Evolutionary conservation across 768 basidiomycete genomes (phyloP), one percentile per base, ranked within the genome.

Genomic region (Cyathus striatus): DNA sequence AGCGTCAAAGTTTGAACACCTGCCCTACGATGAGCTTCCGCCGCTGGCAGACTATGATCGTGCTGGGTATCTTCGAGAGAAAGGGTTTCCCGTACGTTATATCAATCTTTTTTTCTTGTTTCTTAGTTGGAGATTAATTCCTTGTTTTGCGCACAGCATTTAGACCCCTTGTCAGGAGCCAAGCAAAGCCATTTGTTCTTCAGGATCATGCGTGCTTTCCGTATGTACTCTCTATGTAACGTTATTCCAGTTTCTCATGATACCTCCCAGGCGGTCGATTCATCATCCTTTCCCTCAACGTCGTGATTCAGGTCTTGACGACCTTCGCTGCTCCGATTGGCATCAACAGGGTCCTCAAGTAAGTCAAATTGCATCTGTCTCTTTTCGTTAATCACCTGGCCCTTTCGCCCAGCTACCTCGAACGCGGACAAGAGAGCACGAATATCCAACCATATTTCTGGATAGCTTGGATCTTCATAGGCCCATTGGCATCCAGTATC

Each of bases 351-450:
- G 54, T 72, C 22, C n/a, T n/a, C n/a, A n/a, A n/a, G n/a, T n/a
- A n/a, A n/a, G n/a, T n/a, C n/a, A n/a, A n/a, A n/a, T n/a, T n/a
- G n/a, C n/a, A n/a, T n/a, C n/a, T n/a, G n/a, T n/a, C n/a, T n/a
- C n/a, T n/a, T n/a, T n/a, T n/a, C n/a, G n/a, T n/a, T n/a, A n/a
- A n/a, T n/a, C n/a, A n/a, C n/a, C n/a, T n/a, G n/a, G n/a, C n/a
- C n/a, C n/a, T n/a, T n/a, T n/a, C n/a, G n/a, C n/a, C n/a, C n/a
- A 81, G 75, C 27, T 80, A 85, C 52, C 59, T 88, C 14, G 83
- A 86, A 59, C 69, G 57, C 3, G 60, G 64, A 10, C 78, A 77
- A 3, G 52, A 69, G 43, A 67, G 59, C 20, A 27, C 46, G 6
- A 49, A 39, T 13, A 58, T 82, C 24, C 72, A 73, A 23, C 85